A percentile compares a stretch with the other conserved stretches of the same genome.
These are phyloP conservation scores for Marasmius tenuissimus DNA, from an alignment of 1,284 basidiomycete species.

Conservation along the genomic window DNA sequence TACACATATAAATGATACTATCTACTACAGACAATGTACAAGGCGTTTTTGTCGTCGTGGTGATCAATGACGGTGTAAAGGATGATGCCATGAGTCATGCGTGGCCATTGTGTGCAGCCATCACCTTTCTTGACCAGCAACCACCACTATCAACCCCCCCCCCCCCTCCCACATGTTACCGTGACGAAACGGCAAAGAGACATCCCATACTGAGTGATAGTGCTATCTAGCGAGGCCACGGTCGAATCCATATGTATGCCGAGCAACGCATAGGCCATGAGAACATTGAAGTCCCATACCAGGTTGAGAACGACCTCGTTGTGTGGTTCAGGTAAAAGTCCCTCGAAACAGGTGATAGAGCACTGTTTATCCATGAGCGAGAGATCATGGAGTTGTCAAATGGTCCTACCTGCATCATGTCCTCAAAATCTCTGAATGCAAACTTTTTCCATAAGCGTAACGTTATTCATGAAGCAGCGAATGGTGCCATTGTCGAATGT, in stretches of 20 bases:
- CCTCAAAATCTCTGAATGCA: neutral
- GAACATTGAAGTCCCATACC: neutral
- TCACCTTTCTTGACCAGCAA: no score
- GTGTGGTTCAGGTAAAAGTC: neutral
- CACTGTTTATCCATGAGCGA: neutral
- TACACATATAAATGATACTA: no score
- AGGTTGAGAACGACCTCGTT: neutral
- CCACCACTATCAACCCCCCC: no score
- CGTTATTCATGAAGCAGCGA: neutral
- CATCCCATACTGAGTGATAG: neutral
- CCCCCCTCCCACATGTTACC: no score
- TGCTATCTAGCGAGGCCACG: neutral
- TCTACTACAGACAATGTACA: no score
- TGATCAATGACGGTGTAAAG: no score
- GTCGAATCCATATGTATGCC: neutral
- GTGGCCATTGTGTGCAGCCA: no score
- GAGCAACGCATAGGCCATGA: neutral
- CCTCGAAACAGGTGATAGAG: neutral
- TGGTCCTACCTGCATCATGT: neutral
- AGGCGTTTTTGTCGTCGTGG: no score
- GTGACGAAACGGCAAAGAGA: neutral
- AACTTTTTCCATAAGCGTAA: neutral
- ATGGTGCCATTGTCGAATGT: neutral
- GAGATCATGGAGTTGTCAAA: neutral
- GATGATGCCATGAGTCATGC: no score